These are phyloP conservation scores for Solanum rostratum DNA, from an alignment of 257 asterid genomes.

Conservation along the genomic window DNA sequence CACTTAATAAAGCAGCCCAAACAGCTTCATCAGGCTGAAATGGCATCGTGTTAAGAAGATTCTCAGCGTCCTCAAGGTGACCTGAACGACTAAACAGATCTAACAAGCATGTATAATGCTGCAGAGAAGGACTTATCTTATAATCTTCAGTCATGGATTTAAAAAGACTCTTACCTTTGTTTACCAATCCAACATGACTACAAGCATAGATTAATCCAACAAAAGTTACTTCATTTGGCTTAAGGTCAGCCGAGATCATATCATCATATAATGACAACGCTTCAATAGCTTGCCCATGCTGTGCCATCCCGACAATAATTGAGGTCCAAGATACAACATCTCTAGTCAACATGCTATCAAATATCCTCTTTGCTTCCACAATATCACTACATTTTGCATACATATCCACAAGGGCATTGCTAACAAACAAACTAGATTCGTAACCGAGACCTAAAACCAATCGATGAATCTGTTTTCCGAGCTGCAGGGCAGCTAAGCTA, in stretches of 20 bases:
- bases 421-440: slow-evolving; percentile 26
- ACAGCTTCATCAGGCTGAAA: slow-evolving; percentile 67
- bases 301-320: slow-evolving; percentile 76
- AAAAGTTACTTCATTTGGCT: slow-evolving; percentile 74
- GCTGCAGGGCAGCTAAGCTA: slow-evolving; percentile 32
- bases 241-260: slow-evolving; percentile 42
- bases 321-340: slow-evolving; percentile 87
- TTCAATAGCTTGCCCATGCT: slow-evolving; percentile 60
- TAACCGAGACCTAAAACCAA: slow-evolving; percentile 53
- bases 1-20: slow-evolving; percentile 64
- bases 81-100: slow-evolving; percentile 78
- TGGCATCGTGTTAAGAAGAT: slow-evolving; percentile 51
- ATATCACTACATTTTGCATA: slow-evolving; percentile 79
- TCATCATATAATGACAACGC: slow-evolving; percentile 45
- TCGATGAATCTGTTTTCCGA: slow-evolving; percentile 72
- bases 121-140: slow-evolving; percentile 50
- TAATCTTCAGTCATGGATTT: slow-evolving; percentile 53
- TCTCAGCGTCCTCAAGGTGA: slow-evolving; percentile 45
- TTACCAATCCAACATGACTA: slow-evolving; percentile 67
- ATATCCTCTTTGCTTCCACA: slow-evolving; percentile 39
- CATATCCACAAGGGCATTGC: slow-evolving; percentile 67
- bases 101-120: slow-evolving; percentile 67
- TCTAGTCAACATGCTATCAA: slow-evolving; percentile 26
- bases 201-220: slow-evolving; percentile 68
- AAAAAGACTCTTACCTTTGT: slow-evolving; percentile 48